Evolutionary conservation across 192 early-diverging fungal species (phyloP).

Genomic region (Dimargaris xerosporica): DNA sequence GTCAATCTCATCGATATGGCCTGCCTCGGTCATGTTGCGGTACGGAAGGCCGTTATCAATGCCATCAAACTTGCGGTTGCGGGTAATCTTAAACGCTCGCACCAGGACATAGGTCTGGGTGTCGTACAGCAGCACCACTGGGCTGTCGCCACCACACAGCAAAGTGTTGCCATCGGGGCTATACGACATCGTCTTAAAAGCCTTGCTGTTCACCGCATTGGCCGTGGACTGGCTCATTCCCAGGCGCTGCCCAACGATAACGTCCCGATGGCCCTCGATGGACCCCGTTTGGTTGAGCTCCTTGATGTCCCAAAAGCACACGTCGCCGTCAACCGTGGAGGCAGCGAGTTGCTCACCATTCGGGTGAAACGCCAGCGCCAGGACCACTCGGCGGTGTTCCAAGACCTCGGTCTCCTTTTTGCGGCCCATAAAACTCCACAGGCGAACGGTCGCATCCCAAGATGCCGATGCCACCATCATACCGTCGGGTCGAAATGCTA

Average conservation of each 20-base stretch:
- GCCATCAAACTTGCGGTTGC: conserved; percentile 87
- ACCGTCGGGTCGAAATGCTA: conserved; percentile 77
- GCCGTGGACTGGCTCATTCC: conserved; percentile 67
- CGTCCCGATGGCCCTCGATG: conserved; percentile 89
- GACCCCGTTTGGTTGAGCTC: conserved; percentile 47
- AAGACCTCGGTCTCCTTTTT: conserved; percentile 60
- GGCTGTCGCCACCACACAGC: conserved; percentile 86
- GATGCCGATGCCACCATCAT: conserved; percentile 68
- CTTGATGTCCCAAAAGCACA: conserved; percentile 87
- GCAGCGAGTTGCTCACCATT: conserved; percentile 80
- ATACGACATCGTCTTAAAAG: conserved; percentile 87
- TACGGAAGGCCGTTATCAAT: conserved; percentile 80
- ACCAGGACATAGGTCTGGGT: conserved; percentile 52
- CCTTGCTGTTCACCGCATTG: conserved; percentile 70
- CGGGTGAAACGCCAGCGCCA: conserved; percentile 75
- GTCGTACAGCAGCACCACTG: conserved; percentile 94
- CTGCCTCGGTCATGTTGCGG: conserved; percentile 89
- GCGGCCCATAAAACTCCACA: conserved; percentile 92
- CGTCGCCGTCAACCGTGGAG: conserved; percentile 81
- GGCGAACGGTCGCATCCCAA: conserved; percentile 81
- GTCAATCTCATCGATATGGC: conserved; percentile 64
- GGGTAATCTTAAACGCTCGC: conserved; percentile 80
- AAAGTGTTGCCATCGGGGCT: conserved; percentile 89
- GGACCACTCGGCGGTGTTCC: conserved; percentile 65
- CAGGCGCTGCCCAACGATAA: conserved; percentile 58